Evolutionary conservation across 2,329 filamentous ascomycete genomes (phyloP).

Genomic region (Arthroderma sp.): DNA sequence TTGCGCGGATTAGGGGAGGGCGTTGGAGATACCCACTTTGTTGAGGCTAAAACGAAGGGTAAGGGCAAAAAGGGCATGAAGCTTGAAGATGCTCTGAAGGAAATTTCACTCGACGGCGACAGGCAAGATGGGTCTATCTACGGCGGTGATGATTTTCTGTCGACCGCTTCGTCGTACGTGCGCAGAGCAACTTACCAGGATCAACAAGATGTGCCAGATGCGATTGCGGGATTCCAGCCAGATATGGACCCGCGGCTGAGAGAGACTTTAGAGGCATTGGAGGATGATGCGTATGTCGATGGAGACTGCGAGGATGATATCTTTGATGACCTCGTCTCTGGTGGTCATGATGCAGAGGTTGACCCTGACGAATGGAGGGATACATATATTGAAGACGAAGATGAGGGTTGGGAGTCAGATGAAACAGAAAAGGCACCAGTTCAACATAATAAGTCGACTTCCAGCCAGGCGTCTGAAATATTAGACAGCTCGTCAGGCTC

Average conservation of each 20-base stretch:
- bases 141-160: conserved; percentile 20
- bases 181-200: conserved; percentile 72
- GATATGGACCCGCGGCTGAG: conserved; percentile 92
- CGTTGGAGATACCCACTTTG: conserved; percentile 63
- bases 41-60: conserved; percentile 52
- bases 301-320: conserved; percentile 68
- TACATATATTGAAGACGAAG: conserved; percentile 45
- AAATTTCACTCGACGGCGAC: conserved; percentile 40
- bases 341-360: conserved; percentile 54
- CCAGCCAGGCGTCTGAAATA: not conserved
- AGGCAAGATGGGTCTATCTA: conserved; percentile 20
- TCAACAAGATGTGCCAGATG: conserved; percentile 85
- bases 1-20: conserved; percentile 71
- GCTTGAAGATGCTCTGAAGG: conserved; percentile 69
- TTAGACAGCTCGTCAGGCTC: conserved; percentile 16
- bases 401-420: conserved; percentile 91
- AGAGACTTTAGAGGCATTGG: conserved; percentile 83
- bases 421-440: conserved; percentile 64
- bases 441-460: conserved; percentile 17
- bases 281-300: conserved; percentile 90
- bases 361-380: conserved; percentile 71
- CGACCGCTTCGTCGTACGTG: conserved; percentile 58
- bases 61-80: conserved; percentile 59
- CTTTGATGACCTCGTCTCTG: conserved; percentile 60
- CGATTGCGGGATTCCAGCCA: conserved; percentile 84